These are phyloP conservation scores for Plenodomus biglobosus DNA, from an alignment of 2,329 filamentous ascomycete species.

Conservation along the genomic window DNA sequence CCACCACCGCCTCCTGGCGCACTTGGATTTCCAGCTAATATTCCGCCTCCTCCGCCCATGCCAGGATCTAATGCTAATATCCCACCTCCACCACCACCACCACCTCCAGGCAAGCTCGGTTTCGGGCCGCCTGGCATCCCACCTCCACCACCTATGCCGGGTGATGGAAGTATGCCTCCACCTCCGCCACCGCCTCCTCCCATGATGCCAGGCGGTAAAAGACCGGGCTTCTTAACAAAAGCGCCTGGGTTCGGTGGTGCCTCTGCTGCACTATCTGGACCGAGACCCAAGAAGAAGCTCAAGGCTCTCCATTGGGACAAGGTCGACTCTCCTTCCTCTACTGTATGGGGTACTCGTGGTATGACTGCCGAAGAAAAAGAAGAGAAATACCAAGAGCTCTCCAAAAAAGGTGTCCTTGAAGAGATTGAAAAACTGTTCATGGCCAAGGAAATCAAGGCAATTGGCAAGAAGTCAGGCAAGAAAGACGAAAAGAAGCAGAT, in stretches of 20 bases:
- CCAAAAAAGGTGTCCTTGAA: constrained; percentile 91
- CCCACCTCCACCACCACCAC: constrained; percentile 53
- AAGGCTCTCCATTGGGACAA: constrained; percentile 99
- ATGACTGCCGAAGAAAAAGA: constrained; percentile 87
- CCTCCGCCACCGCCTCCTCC: constrained; percentile 52
- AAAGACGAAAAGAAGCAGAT: constrained; percentile 97
- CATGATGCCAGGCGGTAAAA: constrained; percentile 59
- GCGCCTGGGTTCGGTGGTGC: constrained; percentile 55
- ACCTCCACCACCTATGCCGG: constrained; percentile 55
- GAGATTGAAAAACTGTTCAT: constrained; percentile 97
- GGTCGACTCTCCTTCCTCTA: constrained; percentile 87
- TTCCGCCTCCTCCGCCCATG: constrained; percentile 50
- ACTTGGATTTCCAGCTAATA: constrained; percentile 42
- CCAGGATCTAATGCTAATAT: constrained; percentile 49
- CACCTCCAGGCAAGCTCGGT: constrained; percentile 51
- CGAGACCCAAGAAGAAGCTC: constrained; percentile 97
- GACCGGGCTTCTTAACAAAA: constrained; percentile 73
- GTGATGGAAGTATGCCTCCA: constrained; percentile 50
- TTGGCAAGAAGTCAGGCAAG: constrained; percentile 71
- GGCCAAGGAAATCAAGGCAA: constrained; percentile 91
- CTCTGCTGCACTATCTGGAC: constrained; percentile 72
- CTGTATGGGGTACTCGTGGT: constrained; percentile 86
- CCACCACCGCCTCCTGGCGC: constrained; percentile 49
- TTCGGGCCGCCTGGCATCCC: constrained; percentile 45
- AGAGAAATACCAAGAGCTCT: constrained; percentile 92